These are phyloP conservation scores for Mortierella sp. DNA, from an alignment of 371 early-diverging fungal genomes.

Conservation along the genomic window DNA sequence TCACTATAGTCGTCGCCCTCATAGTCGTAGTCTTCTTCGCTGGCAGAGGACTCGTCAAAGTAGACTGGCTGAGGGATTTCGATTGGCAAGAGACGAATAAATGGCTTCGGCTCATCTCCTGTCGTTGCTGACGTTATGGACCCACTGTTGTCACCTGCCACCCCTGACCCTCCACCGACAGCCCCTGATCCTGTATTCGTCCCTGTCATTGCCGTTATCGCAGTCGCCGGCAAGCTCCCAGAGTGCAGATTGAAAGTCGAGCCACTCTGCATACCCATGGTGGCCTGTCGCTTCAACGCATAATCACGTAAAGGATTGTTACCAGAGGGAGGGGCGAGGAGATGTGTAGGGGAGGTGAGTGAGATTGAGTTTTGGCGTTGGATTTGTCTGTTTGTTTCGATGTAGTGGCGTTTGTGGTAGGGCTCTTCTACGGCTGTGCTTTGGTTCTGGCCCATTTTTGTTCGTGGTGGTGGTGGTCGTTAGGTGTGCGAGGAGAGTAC, in stretches of 20 bases:
- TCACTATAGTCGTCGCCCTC: constrained; percentile 5
- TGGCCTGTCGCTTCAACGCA: neutral
- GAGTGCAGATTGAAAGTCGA: constrained; percentile 4
- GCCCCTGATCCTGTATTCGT: neutral
- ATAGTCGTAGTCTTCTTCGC: constrained; percentile 16
- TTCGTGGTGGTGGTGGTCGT: neutral
- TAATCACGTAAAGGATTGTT: neutral
- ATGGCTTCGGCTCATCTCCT: constrained; percentile 11
- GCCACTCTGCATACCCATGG: neutral
- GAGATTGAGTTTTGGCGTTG: constrained; percentile 54
- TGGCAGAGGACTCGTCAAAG: constrained; percentile 31
- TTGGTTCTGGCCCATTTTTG: constrained; percentile 46
- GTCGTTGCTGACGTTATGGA: neutral
- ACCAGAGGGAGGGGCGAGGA: constrained; percentile 18
- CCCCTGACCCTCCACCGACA: neutral
- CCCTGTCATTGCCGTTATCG: neutral
- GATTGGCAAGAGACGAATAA: constrained; percentile 46
- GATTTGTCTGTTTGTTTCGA: constrained; percentile 40
- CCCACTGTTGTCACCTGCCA: neutral
- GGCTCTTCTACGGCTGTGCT: constrained; percentile 31
- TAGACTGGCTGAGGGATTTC: constrained; percentile 26
- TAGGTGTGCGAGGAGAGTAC: neutral
- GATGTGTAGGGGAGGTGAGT: constrained; percentile 26
- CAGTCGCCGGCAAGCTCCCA: neutral
- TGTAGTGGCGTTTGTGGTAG: constrained; percentile 52